Conservation (phyloP, 805 yeast genomes). For the Schwanniomyces vanrijiae region DNA sequence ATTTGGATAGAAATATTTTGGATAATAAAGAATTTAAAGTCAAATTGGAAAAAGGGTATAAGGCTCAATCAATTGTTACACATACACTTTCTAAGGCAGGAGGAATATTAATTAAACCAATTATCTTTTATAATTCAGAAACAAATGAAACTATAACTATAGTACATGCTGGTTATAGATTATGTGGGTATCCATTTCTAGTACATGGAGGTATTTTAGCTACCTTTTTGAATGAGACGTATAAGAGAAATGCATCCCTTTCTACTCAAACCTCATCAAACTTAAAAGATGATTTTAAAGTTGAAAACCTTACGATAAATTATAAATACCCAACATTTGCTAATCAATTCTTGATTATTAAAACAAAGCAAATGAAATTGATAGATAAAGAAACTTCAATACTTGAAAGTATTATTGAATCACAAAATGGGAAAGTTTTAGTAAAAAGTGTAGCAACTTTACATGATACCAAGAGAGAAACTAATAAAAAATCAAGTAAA, state of each 20-base stretch:
- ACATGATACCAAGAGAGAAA: slow-evolving; percentile 30
- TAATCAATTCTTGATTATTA: slow-evolving; percentile 70
- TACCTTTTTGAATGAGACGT: slow-evolving; percentile 73
- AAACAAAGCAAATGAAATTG: slow-evolving; percentile 39
- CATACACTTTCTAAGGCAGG: slow-evolving; percentile 71
- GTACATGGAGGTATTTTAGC: slow-evolving; percentile 90
- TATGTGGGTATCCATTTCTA: slow-evolving; percentile 85
- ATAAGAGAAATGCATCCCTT: slow-evolving; percentile 55
- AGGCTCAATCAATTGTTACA: slow-evolving; percentile 22
- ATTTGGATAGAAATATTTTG: slow-evolving; percentile 36
- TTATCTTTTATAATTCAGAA: slow-evolving; percentile 57
- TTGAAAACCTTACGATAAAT: slow-evolving; percentile 46
- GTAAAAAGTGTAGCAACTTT: slow-evolving; percentile 59
- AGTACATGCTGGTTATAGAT: slow-evolving; percentile 71
- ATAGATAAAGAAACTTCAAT: slow-evolving; percentile 29
- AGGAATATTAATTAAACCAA: slow-evolving; percentile 73
- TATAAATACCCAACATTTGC: slow-evolving; percentile 77
- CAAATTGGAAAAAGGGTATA: slow-evolving; percentile 15
- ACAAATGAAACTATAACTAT: slow-evolving; percentile 63
- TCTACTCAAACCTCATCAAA: slow-evolving; percentile 28
- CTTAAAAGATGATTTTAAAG: slow-evolving; percentile 47
- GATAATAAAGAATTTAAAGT: slow-evolving; percentile 19
- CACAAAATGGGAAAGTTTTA: slow-evolving; percentile 51
- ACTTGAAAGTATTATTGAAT: slow-evolving; percentile 54
- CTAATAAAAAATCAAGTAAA: neutral